Conservation (phyloP, 257 asterid species). For the Thymus mandschuricus region DNA sequence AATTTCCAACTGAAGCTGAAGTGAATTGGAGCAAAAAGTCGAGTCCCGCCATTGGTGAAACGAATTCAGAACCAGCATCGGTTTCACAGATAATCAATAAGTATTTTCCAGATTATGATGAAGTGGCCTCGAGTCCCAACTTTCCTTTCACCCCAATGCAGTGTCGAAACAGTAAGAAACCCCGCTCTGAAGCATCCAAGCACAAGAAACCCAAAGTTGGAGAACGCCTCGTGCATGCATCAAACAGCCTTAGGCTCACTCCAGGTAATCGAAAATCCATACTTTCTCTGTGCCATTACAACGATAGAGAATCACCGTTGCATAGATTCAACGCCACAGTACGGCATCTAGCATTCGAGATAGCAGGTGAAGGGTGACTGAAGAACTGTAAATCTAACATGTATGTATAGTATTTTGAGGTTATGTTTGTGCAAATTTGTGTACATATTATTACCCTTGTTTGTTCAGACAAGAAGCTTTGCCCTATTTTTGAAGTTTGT, state of each 20-base stretch:
- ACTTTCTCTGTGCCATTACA: constrained; percentile 39
- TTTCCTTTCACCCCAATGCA: constrained; percentile 11
- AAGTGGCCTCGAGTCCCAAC: constrained; percentile 49
- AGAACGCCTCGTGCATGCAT: constrained; percentile 49
- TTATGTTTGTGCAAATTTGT: background rate
- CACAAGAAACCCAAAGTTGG: constrained; percentile 50
- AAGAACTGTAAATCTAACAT: background rate
- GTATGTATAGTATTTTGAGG: background rate
- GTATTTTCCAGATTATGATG: constrained; percentile 59
- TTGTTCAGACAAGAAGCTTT: background rate
- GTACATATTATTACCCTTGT: background rate
- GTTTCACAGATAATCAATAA: constrained; percentile 64
- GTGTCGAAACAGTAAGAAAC: constrained; percentile 21
- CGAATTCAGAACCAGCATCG: constrained; percentile 49
- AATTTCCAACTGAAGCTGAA: constrained; percentile 13
- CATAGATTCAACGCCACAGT: constrained; percentile 18
- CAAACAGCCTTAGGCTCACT: constrained; percentile 44
- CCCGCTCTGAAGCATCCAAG: constrained; percentile 26
- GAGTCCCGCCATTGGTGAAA: constrained; percentile 35
- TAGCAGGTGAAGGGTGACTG: constrained; percentile 41
- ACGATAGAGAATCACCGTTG: constrained; percentile 19
- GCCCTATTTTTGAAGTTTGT: background rate
- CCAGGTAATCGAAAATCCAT: constrained; percentile 30
- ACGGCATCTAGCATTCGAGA: constrained; percentile 43
- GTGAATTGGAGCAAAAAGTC: constrained; percentile 8